A percentile compares a stretch with the other conserved stretches of the same genome.
These are phyloP conservation scores for Pseudoperonospora humuli DNA, from an alignment of 352 stramenopile species.

Conservation along the genomic window DNA sequence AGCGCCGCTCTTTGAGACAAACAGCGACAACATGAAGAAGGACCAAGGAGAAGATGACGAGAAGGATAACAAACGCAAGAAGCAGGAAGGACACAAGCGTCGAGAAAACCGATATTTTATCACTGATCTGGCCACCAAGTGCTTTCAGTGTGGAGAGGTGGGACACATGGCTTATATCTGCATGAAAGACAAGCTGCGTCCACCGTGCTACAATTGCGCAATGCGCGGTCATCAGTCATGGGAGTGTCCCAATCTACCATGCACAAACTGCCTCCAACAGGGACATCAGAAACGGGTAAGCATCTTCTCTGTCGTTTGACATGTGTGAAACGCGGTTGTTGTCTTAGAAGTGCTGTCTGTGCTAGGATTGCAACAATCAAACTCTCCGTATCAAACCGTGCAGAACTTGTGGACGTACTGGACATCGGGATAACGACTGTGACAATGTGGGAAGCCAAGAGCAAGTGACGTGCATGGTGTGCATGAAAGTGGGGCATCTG, in stretches of 20 bases:
- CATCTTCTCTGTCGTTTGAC: neutral
- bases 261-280: conserved; percentile 53
- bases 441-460: conserved; percentile 22
- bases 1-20: conserved; percentile 36
- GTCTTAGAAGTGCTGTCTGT: conserved; percentile 1
- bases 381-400: conserved; percentile 36
- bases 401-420: conserved; percentile 42
- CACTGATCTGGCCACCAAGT: conserved; percentile 78
- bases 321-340: neutral
- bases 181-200: conserved; percentile 62
- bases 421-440: conserved; percentile 41
- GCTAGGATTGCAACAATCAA: conserved; percentile 51
- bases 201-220: conserved; percentile 75
- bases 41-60: conserved; percentile 13
- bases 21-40: conserved; percentile 1
- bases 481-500: conserved; percentile 48
- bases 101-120: conserved; percentile 75
- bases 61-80: conserved; percentile 18
- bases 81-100: conserved; percentile 33
- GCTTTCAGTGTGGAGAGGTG: conserved; percentile 76
- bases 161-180: conserved; percentile 72
- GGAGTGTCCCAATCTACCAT: conserved; percentile 62
- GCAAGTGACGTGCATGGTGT: conserved; percentile 70
- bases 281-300: conserved; percentile 55
- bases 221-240: conserved; percentile 63